Evolutionary conservation across 164 flowering plant genomes (phyloP).

Genomic region (Cinnamomum chago): DNA sequence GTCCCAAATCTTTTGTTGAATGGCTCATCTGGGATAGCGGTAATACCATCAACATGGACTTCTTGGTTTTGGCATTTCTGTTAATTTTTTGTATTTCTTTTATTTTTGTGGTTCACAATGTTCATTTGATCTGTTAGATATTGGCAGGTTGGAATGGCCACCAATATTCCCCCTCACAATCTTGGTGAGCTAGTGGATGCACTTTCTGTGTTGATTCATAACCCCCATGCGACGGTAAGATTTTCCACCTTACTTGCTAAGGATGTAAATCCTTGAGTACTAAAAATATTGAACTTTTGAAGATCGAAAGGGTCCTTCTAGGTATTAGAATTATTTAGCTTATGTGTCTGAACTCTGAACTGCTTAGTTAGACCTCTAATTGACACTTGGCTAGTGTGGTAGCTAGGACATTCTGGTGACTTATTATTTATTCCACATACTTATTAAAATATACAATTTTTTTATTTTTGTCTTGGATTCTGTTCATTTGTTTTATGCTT

Average conservation of each 20-base stretch:
- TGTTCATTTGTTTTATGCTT: no score
- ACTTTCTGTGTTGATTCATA: slow-evolving; percentile 78
- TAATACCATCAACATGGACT: slow-evolving; percentile 11
- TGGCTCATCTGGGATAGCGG: slow-evolving; percentile 99
- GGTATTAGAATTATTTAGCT: not conserved
- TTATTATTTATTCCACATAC: no score
- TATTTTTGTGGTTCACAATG: slow-evolving; percentile 6
- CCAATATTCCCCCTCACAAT: slow-evolving; percentile 98
- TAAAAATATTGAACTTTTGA: not conserved
- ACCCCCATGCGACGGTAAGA: slow-evolving; percentile 83
- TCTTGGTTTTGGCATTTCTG: not conserved
- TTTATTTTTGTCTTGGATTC: no score
- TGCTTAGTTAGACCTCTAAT: no score
- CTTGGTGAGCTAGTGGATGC: slow-evolving; percentile 98
- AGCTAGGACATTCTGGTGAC: no score
- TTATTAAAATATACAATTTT: no score
- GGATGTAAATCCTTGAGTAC: not conserved
- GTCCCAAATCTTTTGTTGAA: slow-evolving; percentile 79
- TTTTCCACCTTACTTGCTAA: not conserved
- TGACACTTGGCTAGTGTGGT: not conserved
- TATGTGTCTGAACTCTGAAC: not conserved
- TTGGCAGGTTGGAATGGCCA: slow-evolving; percentile 97
- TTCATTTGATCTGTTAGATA: not conserved
- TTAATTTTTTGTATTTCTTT: not conserved
- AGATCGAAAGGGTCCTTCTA: not conserved